Conservation (phyloP, 495 filamentous ascomycete genomes). For the Annulohypoxylon bovei region DNA sequence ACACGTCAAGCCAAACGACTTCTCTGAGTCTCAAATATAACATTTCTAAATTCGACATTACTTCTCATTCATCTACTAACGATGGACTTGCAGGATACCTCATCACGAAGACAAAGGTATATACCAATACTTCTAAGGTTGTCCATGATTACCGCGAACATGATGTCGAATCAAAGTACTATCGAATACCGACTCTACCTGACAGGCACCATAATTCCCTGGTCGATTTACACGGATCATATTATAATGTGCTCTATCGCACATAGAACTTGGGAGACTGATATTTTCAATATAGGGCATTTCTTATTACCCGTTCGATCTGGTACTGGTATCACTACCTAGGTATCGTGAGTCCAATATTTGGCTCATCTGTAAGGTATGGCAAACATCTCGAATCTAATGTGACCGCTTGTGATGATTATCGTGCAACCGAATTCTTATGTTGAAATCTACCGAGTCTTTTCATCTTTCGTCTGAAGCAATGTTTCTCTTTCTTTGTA, state of each 20-base stretch:
- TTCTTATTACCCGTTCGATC: background rate
- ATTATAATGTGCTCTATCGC: background rate
- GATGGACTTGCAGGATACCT: conserved; percentile 5
- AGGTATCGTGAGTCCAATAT: background rate
- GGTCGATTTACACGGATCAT: conserved; percentile 60
- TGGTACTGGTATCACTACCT: background rate
- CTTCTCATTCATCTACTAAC: conserved; percentile 16
- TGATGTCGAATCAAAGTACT: conserved; percentile 70
- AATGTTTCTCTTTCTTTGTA: conserved; percentile 26
- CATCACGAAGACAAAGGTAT: conserved; percentile 11
- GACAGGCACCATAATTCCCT: conserved; percentile 53
- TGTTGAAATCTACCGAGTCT: conserved; percentile 82
- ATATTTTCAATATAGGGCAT: background rate
- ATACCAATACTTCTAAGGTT: background rate
- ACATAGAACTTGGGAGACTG: conserved; percentile 3
- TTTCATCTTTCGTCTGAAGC: conserved; percentile 98
- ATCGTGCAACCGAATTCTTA: conserved; percentile 69
- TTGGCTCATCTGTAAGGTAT: conserved; percentile 35
- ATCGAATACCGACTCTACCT: conserved; percentile 70
- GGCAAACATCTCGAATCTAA: background rate
- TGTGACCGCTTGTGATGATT: conserved; percentile 68
- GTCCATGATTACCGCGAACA: conserved; percentile 33
- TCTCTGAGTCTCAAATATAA: conserved; percentile 64
- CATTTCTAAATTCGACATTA: conserved; percentile 3
- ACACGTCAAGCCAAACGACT: conserved; percentile 95